Evolutionary conservation across 164 flowering plant genomes (phyloP).

Genomic region (Hamamelis virginiana): DNA sequence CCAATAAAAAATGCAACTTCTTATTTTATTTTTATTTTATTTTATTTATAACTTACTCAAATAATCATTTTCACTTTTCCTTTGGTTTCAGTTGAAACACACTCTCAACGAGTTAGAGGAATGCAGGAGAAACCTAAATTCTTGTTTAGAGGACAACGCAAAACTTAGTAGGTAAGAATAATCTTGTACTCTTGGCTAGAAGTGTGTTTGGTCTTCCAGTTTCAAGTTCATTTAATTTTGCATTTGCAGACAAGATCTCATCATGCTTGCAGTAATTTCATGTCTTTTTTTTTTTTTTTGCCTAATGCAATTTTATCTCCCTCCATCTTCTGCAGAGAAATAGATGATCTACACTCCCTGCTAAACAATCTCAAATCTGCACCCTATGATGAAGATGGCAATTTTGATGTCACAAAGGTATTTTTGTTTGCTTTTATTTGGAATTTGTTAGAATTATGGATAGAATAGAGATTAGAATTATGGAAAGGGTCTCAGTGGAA

Average conservation of each 20-base stretch:
- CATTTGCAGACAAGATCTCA: background rate
- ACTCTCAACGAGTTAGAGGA: constrained; percentile 58
- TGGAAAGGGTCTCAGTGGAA: background rate
- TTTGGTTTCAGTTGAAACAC: constrained; percentile 49
- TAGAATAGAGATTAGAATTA: background rate
- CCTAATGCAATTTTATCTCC: background rate
- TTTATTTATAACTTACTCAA: background rate
- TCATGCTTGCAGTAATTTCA: background rate
- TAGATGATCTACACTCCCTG: constrained; percentile 46
- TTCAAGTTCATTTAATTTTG: background rate
- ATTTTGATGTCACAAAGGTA: constrained; percentile 35
- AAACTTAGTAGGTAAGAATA: constrained; percentile 63
- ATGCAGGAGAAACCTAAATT: constrained; percentile 54
- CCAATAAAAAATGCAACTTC: background rate
- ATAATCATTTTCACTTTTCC: constrained; percentile 6
- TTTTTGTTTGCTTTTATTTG: background rate
- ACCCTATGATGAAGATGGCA: constrained; percentile 19
- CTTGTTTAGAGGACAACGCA: constrained; percentile 69
- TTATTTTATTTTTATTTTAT: too few species aligned
- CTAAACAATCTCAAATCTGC: constrained; percentile 32
- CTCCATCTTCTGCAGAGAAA: constrained; percentile 54
- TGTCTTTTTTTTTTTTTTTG: background rate
- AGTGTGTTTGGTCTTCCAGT: background rate
- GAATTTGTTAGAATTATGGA: background rate
- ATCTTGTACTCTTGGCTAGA: background rate